Evolutionary conservation across 2,329 filamentous ascomycete species (phyloP).

Genomic region (Aspergillus candidus): DNA sequence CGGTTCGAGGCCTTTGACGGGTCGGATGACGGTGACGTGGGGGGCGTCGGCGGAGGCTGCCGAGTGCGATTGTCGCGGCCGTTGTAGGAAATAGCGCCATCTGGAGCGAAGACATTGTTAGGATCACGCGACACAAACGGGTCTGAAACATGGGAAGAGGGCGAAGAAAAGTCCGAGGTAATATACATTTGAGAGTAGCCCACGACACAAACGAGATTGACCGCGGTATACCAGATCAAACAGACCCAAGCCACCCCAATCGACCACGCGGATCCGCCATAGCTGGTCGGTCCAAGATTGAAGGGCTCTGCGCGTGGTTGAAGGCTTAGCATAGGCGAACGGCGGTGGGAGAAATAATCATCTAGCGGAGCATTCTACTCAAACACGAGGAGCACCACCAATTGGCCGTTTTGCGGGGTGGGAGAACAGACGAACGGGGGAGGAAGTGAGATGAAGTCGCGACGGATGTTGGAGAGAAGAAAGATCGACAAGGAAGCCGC

Average conservation of each 20-base stretch:
- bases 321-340: conserved; percentile 27
- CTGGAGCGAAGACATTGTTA: conserved; percentile 30
- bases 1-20: conserved; percentile 87
- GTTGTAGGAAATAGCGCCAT: conserved; percentile 49
- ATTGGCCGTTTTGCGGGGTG: too few relatives aligned
- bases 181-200: conserved; percentile 56
- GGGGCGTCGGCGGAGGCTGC: conserved; percentile 52
- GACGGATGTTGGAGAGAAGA: too few relatives aligned
- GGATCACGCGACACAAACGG: not conserved
- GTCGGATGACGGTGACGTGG: conserved; percentile 83
- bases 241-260: conserved; percentile 42
- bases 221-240: conserved; percentile 52
- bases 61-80: conserved; percentile 39
- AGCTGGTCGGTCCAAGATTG: conserved; percentile 18
- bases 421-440: too few relatives aligned
- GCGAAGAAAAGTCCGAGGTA: too few relatives aligned
- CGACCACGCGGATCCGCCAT: conserved; percentile 26
- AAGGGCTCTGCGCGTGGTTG: conserved; percentile 16
- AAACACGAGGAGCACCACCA: too few relatives aligned
- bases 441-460: too few relatives aligned
- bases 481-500: too few relatives aligned
- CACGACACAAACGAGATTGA: conserved; percentile 52
- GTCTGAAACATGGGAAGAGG: not conserved
- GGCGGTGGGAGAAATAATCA: conserved; percentile 2
- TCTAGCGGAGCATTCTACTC: not conserved